phyloP scores from a whole-genome alignment of 1,139 yeast genomes.

The Saccharomyces hybrid region DNA sequence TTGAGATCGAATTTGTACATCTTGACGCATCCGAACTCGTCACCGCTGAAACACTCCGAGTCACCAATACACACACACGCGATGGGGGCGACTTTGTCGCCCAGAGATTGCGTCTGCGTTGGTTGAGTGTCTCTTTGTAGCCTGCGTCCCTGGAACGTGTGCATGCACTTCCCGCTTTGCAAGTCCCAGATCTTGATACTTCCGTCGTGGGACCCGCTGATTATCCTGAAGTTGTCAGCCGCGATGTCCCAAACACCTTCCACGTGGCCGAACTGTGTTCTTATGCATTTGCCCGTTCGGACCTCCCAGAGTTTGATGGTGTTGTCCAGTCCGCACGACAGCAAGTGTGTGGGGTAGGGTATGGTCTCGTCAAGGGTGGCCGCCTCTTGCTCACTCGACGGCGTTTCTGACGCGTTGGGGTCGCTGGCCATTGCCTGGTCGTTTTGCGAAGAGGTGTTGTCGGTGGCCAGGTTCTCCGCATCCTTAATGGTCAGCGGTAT shows the following conservation, averaged over 20 bases:
- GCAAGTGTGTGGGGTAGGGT: conserved; percentile 65
- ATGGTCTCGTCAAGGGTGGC: conserved; percentile 23
- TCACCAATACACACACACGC: conserved; percentile 87
- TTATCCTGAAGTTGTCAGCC: conserved; percentile 88
- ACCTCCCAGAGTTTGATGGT: conserved; percentile 93
- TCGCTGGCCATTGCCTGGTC: conserved; percentile 13
- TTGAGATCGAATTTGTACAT: conserved; percentile 65
- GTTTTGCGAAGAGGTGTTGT: conserved; percentile 16
- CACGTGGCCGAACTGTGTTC: conserved; percentile 94
- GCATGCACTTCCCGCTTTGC: conserved; percentile 88
- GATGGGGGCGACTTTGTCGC: conserved; percentile 45
- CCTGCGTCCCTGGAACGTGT: conserved; percentile 65
- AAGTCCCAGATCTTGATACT: conserved; percentile 91
- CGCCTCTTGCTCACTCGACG: not conserved
- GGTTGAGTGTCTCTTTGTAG: conserved; percentile 22
- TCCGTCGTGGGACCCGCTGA: conserved; percentile 90
- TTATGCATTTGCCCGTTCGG: conserved; percentile 71
- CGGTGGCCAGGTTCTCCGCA: conserved; percentile 35
- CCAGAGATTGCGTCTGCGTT: conserved; percentile 2
- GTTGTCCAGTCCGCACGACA: conserved; percentile 85
- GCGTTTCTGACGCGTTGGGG: not conserved
- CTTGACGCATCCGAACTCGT: conserved; percentile 77
- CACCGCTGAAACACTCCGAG: conserved; percentile 81
- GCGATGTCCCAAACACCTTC: conserved; percentile 97
- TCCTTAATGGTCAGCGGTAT: conserved; percentile 61